Conservation (phyloP, 768 basidiomycete species). For the Asterophora lycoperdoides region DNA sequence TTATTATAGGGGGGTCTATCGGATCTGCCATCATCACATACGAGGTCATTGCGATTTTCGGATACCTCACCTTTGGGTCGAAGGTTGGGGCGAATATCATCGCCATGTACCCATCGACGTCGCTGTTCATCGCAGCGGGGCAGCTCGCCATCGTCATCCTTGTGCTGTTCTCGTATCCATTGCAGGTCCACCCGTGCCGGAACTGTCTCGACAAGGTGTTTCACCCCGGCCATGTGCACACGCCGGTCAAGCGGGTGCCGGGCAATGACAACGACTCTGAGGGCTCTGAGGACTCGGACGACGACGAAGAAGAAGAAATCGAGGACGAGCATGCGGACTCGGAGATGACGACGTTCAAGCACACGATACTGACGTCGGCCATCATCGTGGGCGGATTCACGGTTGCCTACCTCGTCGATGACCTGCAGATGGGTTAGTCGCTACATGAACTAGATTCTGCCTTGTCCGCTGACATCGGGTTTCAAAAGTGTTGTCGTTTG, state of each 20-base stretch:
- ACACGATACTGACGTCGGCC: constrained; percentile 60
- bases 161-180: constrained; percentile 89
- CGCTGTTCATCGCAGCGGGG: constrained; percentile 88
- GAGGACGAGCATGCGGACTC: constrained; percentile 51
- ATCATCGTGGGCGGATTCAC: constrained; percentile 65
- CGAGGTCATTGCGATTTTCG: constrained; percentile 83
- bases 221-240: constrained; percentile 33
- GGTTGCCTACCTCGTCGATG: constrained; percentile 74
- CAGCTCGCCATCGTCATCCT: constrained; percentile 89
- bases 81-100: constrained; percentile 91
- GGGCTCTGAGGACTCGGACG: constrained; percentile 35
- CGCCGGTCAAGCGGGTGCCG: constrained; percentile 24
- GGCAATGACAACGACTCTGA: constrained; percentile 37
- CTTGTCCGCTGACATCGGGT: constrained; percentile 3
- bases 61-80: constrained; percentile 91
- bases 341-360: constrained; percentile 68
- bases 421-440: constrained; percentile 68
- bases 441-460: not conserved
- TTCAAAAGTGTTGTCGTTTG: constrained; percentile 80
- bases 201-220: constrained; percentile 92
- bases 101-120: constrained; percentile 89
- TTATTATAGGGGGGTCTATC: constrained; percentile 83
- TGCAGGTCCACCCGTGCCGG: constrained; percentile 93
- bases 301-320: constrained; percentile 42
- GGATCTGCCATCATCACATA: constrained; percentile 81